Conservation (phyloP, 306 rosid species). For the Albizia julibrissin region DNA sequence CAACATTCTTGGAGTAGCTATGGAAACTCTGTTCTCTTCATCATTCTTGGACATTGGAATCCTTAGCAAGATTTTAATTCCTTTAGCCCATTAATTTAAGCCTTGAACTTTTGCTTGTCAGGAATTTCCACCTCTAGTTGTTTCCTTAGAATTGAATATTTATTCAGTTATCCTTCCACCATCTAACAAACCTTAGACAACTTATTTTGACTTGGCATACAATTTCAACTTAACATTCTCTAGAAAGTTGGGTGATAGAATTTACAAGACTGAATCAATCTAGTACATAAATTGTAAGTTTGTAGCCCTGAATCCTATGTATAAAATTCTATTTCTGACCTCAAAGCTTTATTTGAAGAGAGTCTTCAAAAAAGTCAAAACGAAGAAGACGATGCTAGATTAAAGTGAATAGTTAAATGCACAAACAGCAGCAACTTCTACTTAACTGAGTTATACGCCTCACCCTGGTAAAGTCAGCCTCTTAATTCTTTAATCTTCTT, state of each 20-base stretch:
- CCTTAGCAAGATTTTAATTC: neutral
- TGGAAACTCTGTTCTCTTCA: neutral
- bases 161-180: neutral
- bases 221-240: neutral
- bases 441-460: constrained; percentile 1
- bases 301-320: neutral
- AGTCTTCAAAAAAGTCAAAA: constrained; percentile 6
- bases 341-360: constrained; percentile 21
- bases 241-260: neutral
- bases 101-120: neutral
- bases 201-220: neutral
- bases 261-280: neutral
- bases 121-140: neutral
- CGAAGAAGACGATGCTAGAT: neutral
- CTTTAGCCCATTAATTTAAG: neutral
- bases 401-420: neutral
- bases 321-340: neutral
- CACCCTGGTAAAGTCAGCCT: constrained; percentile 6
- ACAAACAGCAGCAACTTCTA: constrained; percentile 24
- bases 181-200: neutral
- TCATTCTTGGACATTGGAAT: neutral
- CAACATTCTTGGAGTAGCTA: neutral
- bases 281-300: neutral
- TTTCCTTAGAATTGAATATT: neutral
- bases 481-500: constrained; percentile 20